phyloP scores from a whole-genome alignment of 495 filamentous ascomycete genomes.

The Pseudomonodictys pantanalensis region DNA sequence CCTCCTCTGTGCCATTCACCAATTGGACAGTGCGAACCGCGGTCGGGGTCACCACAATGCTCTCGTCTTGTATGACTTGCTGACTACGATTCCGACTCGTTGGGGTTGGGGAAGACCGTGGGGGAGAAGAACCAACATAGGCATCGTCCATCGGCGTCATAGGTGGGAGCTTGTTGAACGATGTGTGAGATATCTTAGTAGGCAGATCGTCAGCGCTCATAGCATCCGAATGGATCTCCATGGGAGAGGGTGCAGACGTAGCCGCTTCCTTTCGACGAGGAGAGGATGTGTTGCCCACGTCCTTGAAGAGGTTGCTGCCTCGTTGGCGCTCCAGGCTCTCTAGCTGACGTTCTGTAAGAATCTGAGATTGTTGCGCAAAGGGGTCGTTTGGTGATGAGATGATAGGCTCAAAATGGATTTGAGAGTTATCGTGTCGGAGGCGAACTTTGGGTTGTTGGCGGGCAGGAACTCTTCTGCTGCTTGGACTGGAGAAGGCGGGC shows the following conservation, averaged over 20 bases:
- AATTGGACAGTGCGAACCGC: constrained; percentile 12
- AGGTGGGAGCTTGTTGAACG: constrained; percentile 10
- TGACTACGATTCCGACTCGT: constrained; percentile 24
- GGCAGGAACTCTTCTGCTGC: constrained; percentile 8
- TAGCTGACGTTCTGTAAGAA: constrained; percentile 70
- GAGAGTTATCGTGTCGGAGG: constrained; percentile 66
- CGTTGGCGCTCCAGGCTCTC: constrained; percentile 66
- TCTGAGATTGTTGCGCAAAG: constrained; percentile 55
- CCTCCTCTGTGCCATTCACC: constrained; percentile 1
- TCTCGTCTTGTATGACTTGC: constrained; percentile 15
- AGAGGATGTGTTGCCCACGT: constrained; percentile 60
- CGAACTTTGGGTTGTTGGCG: constrained; percentile 23
- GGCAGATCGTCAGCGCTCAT: constrained; percentile 22
- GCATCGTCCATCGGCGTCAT: constrained; percentile 48
- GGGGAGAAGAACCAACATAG: constrained; percentile 76
- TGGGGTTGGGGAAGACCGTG: too few relatives aligned
- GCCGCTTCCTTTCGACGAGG: not conserved
- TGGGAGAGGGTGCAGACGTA: not conserved
- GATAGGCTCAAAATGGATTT: constrained; percentile 70
- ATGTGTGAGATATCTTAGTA: constrained; percentile 39
- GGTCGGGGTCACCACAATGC: constrained; percentile 13
- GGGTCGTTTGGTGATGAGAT: constrained; percentile 52
- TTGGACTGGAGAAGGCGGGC: not conserved
- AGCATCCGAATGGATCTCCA: constrained; percentile 16
- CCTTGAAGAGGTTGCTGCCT: constrained; percentile 66